Conservation (phyloP, 345 rosid genomes). For the Gossypium australe region DNA sequence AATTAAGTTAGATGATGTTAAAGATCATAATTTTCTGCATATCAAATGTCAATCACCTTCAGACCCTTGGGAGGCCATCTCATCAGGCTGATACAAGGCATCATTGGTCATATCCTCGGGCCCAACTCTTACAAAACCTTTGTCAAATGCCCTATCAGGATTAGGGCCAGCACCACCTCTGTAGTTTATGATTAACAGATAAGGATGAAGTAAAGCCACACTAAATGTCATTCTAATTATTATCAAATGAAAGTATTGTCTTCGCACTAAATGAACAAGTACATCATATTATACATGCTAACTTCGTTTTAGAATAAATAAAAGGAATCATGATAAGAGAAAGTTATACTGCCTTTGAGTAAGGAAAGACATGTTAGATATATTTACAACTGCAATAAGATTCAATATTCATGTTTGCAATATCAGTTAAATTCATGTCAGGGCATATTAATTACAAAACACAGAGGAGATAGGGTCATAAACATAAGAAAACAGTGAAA, state of each 20-base stretch:
- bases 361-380: background rate
- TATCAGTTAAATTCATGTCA: background rate
- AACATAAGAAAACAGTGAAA: background rate
- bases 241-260: background rate
- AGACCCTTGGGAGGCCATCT: constrained; percentile 28
- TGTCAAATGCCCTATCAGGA: constrained; percentile 26
- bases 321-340: background rate
- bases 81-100: constrained; percentile 29
- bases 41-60: constrained; percentile 39
- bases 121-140: constrained; percentile 9
- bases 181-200: constrained; percentile 10
- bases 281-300: background rate
- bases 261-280: background rate
- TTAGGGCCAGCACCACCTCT: constrained; percentile 25
- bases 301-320: background rate
- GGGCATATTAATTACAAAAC: background rate
- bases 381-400: background rate
- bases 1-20: constrained; percentile 23
- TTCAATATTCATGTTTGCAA: background rate
- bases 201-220: background rate
- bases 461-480: background rate
- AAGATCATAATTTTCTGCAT: constrained; percentile 7
- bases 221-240: background rate
- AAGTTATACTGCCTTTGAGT: background rate
- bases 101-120: constrained; percentile 19